phyloP scores from a whole-genome alignment of 148 eudicot species.

The Pouteria glomerata region DNA sequence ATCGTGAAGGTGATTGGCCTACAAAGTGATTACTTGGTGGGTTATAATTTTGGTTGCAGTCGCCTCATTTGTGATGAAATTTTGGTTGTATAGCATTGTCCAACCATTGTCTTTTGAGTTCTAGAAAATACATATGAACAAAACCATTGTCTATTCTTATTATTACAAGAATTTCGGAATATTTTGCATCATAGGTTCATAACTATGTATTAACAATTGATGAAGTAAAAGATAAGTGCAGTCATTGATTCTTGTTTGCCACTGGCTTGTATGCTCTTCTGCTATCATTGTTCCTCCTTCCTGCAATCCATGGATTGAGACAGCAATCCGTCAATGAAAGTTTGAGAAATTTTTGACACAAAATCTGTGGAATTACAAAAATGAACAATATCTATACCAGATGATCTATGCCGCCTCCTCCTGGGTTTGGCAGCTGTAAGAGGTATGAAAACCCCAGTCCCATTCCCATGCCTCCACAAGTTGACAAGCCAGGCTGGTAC shows the following conservation, averaged over 20 bases:
- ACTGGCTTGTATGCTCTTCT: constrained; percentile 16
- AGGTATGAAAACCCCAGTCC: constrained; percentile 42
- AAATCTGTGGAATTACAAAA: neutral
- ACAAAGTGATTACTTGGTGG: no score
- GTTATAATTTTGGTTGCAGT: no score
- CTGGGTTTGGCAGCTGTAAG: constrained; percentile 13
- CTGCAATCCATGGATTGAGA: constrained; percentile 16
- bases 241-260: constrained; percentile 8
- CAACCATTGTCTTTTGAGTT: neutral
- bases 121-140: neutral
- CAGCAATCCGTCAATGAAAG: neutral
- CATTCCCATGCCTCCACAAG: constrained; percentile 29
- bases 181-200: neutral
- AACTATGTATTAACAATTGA: neutral
- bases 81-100: no score
- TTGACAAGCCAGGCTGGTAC: constrained; percentile 22
- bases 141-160: neutral
- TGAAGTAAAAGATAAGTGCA: no score
- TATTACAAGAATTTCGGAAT: neutral
- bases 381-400: constrained; percentile 22
- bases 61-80: no score
- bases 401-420: constrained; percentile 15
- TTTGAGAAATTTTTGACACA: neutral
- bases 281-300: constrained; percentile 23
- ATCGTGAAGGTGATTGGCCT: no score